A percentile compares a stretch with the other conserved stretches of the same genome.
Evolutionary conservation across 768 basidiomycete species (phyloP).

Genomic region (Favolaschia claudopus): DNA sequence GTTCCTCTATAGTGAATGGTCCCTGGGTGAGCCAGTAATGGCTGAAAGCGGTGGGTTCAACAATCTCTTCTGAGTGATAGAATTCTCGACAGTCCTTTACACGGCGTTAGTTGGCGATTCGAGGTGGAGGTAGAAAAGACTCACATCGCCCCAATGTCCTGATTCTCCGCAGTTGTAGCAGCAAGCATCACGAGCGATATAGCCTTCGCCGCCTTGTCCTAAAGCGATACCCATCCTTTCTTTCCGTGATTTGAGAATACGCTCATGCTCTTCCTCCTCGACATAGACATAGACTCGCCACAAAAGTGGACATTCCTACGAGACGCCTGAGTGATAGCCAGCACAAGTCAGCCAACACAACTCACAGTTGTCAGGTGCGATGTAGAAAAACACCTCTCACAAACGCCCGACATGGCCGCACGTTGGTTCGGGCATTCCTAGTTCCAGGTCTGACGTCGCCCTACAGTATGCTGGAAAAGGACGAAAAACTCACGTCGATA

Average conservation of each 20-base stretch:
- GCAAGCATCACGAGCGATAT: conserved; percentile 77
- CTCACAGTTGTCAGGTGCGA: conserved; percentile 70
- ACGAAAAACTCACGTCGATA: conserved; percentile 56
- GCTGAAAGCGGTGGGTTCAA: conserved; percentile 75
- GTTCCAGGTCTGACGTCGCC: no score
- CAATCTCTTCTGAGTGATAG: conserved; percentile 48
- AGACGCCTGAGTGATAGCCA: background rate
- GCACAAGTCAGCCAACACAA: conserved; percentile 4
- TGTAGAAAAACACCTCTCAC: conserved; percentile 63
- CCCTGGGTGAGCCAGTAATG: conserved; percentile 64
- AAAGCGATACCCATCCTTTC: conserved; percentile 56
- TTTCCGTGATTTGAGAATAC: conserved; percentile 54
- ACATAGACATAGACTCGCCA: conserved; percentile 86
- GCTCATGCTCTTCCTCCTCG: conserved; percentile 56
- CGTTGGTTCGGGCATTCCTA: conserved; percentile 79
- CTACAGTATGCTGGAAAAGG: background rate
- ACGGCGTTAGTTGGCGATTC: background rate
- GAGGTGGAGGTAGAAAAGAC: conserved; percentile 29
- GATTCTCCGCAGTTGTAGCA: conserved; percentile 81
- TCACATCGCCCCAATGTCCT: conserved; percentile 84
- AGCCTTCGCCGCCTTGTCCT: conserved; percentile 81
- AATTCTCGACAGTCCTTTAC: conserved; percentile 68
- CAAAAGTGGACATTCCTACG: conserved; percentile 83
- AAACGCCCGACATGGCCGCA: conserved; percentile 42
- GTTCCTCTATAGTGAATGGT: conserved; percentile 65